phyloP scores from a whole-genome alignment of 2,329 filamentous ascomycete species.

The Talaromyces rugulosus region DNA sequence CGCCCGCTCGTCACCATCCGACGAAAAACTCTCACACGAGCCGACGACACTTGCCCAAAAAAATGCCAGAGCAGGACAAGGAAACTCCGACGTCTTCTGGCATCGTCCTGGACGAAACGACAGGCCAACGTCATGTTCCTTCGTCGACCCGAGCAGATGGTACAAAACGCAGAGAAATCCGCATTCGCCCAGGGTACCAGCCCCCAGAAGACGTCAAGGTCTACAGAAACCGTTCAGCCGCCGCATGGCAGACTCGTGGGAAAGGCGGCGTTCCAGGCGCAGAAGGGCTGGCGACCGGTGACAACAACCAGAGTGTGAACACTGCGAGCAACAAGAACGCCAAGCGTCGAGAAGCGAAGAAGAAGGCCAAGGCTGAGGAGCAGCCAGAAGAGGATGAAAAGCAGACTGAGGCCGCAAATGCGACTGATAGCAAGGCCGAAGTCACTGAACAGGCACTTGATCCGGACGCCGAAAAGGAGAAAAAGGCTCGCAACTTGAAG shows the following conservation, averaged over 20 bases:
- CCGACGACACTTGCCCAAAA: constrained; percentile 5
- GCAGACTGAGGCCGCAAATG: constrained; percentile 4
- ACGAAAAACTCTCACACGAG: background rate
- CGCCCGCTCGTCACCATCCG: background rate
- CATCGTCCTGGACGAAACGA: constrained; percentile 70
- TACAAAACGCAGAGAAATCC: constrained; percentile 88
- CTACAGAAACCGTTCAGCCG: constrained; percentile 89
- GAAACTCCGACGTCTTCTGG: constrained; percentile 47
- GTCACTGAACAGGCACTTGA: constrained; percentile 41
- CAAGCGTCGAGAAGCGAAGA: constrained; percentile 66
- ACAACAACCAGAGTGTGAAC: constrained; percentile 44
- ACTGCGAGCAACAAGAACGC: constrained; percentile 76
- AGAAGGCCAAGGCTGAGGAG: constrained; percentile 47
- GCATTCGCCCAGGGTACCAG: constrained; percentile 85
- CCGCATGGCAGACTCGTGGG: constrained; percentile 74
- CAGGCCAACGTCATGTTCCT: constrained; percentile 84
- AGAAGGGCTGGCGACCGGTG: constrained; percentile 48
- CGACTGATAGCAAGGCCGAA: background rate
- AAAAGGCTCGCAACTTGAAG: constrained; percentile 83
- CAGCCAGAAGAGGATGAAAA: constrained; percentile 27
- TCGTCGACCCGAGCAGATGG: constrained; percentile 83
- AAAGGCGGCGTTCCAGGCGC: constrained; percentile 65
- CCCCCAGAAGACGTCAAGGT: constrained; percentile 94
- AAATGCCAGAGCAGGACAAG: constrained; percentile 51
- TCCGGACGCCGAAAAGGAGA: constrained; percentile 75